These are phyloP conservation scores for Diaporthe vexans DNA, from an alignment of 2,329 filamentous ascomycete species.

Conservation along the genomic window DNA sequence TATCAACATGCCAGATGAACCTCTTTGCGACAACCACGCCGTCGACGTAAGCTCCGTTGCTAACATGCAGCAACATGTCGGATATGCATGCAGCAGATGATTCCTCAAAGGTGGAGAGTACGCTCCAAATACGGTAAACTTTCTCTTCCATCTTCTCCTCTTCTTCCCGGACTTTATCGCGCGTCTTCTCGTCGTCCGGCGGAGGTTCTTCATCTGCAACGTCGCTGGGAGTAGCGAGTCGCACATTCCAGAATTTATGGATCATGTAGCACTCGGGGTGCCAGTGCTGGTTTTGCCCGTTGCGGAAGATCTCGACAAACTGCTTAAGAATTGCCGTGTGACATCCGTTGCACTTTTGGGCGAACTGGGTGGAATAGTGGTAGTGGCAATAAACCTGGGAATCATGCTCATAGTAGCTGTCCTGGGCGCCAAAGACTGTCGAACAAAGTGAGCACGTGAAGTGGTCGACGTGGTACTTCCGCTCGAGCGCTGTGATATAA, in stretches of 20 bases:
- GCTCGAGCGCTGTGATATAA: conserved; percentile 97
- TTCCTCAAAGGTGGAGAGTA: conserved; percentile 96
- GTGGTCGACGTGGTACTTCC: conserved; percentile 99
- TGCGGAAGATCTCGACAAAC: conserved; percentile 98
- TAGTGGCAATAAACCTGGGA: conserved; percentile 98
- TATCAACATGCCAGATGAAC: conserved; percentile 96
- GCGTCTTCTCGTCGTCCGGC: conserved; percentile 71
- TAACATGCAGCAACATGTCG: conserved; percentile 98
- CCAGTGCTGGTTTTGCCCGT: conserved; percentile 99
- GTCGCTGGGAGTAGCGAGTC: conserved; percentile 76
- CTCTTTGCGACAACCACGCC: conserved; percentile 94
- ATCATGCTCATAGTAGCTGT: conserved; percentile 99
- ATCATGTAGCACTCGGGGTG: conserved; percentile 99
- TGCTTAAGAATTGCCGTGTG: conserved; percentile 98
- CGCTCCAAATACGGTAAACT: conserved; percentile 98
- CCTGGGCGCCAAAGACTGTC: conserved; percentile 97
- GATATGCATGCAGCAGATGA: conserved; percentile 98
- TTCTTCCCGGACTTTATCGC: conserved; percentile 82
- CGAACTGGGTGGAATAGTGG: conserved; percentile 98
- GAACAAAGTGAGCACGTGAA: conserved; percentile 98
- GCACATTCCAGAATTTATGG: conserved; percentile 99
- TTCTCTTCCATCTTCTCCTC: conserved; percentile 98
- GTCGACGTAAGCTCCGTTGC: conserved; percentile 96
- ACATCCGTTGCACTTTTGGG: conserved; percentile 95
- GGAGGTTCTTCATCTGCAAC: conserved; percentile 56